Evolutionary conservation across 345 rosid species (phyloP), one percentile per base, ranked within the genome.

Genomic region (Pugionium dolabratum): DNA sequence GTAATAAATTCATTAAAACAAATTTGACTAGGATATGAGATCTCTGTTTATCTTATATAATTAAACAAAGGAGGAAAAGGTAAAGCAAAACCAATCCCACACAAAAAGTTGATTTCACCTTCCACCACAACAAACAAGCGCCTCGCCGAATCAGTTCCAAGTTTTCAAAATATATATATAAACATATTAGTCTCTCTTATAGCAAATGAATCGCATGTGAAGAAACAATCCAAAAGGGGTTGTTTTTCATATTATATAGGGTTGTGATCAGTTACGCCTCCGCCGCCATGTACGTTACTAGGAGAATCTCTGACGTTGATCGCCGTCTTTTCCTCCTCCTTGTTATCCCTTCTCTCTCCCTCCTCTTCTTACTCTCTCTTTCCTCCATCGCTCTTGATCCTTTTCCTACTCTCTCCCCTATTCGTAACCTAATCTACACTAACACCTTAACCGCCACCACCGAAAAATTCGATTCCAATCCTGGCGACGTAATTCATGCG

Each of bases 261-360:
- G 26, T 32, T 64, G 4, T 33, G 54, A 41, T 43, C 60, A 60
- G 54, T 34, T 31, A 55, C 36, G 34, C 29, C 44, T 30, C 49
- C 37, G 25, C 36, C 63, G 41, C 32, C 52, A 74, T 76, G 80
- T 35, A 61, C 30, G 46, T 76, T 39, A 26, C 53, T 0, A 74
- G 56, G 30, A 62, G 72, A 79, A 41, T 77, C 55, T 74, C 74
- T 54, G 84, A 82, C 79, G 73, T 77, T 35, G 86, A 84, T 63
- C 80, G 77, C 66, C 81, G 86, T 29, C 67, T 79, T 45, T 69
- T 84, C 40, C 31, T 79, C 7, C 46, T 76, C 5, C 39, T 76
- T 39, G 35, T 74, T 11, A 54, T 73, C 42, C 78, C 78, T 26
- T 54, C 67, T 32, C 57, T 81, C 59, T 68, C 75, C 27, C 59